Base-by-base conservation (phyloP, 495 filamentous ascomycete genomes). In the Cercophora samala region DNA sequence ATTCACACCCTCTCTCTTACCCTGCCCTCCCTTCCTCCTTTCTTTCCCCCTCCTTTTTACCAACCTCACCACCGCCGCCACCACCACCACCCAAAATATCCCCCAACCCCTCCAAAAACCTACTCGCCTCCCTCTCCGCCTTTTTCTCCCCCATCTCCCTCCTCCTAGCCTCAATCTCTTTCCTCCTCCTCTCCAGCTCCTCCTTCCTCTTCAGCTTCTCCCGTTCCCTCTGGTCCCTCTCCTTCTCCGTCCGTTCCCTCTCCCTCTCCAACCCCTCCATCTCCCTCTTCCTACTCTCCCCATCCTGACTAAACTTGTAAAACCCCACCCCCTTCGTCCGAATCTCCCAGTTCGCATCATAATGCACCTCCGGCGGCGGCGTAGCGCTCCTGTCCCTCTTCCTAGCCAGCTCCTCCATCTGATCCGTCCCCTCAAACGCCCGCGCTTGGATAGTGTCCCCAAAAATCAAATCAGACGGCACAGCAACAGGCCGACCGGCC, bases 261-360 rank as follows among this genome's bases (percentile, higher is more conserved):
- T 90, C 87, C 64, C 70, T 76, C 70, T 84, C 83, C 66, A 99
- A 75, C 59, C 81, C 84, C 75, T 84, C 83, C 92, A 98, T 97
- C 84, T 98, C 89, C 75, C 74, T 74, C 68, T 78, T 77, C 63
- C 95, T 80, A 64, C 79, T 79, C 62, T 79, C 86, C 72, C 86
- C 86, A 75, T 97, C 89, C 68, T 78, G 82, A 25, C 88, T 90
- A 73, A 99, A 98, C 37, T 84, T 83, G 75, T 93, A 97, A 75
- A 97, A 99, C 0, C 93, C 96, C 6, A 90, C 90, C 0, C 95
- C 96, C 73, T 93, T 94, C 52, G 87, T 91, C 61, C 95, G 81
- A 32, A 95, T 88, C 83, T 98, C 95, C 63, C 79, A 81, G 65
- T 81, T 85, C 0, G 92, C 91, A 78, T 97, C 89, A 77, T 97